A percentile compares a stretch with the other conserved stretches of the same genome.
phyloP scores from a whole-genome alignment of 1,284 basidiomycete genomes.

The Malassezia brasiliensis region DNA sequence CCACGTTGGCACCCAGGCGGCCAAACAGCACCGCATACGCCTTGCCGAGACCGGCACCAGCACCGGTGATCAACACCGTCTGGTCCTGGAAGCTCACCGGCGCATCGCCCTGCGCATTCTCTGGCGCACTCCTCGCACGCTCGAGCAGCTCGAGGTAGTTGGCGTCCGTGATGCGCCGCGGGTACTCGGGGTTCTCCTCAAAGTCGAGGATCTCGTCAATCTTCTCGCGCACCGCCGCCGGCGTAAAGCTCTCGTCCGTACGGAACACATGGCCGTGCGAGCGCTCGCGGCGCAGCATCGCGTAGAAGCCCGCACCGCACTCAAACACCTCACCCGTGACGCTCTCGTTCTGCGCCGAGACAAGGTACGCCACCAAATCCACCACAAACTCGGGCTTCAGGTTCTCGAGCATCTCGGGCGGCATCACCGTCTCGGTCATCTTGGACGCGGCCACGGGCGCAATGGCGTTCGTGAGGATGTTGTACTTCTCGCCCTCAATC shows the following conservation, averaged over 20 bases:
- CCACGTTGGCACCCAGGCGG: conserved; percentile 83
- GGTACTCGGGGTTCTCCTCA: conserved; percentile 61
- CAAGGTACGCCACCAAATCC: conserved; percentile 57
- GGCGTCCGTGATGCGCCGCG: conserved; percentile 59
- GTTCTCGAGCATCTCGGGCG: conserved; percentile 87
- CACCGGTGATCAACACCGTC: conserved; percentile 85
- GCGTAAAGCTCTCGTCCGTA: conserved; percentile 81
- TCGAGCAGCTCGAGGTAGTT: conserved; percentile 58
- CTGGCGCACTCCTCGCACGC: conserved; percentile 58
- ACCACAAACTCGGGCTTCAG: conserved; percentile 89
- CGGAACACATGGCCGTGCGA: conserved; percentile 77
- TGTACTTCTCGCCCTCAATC: conserved; percentile 78
- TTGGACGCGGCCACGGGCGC: conserved; percentile 87
- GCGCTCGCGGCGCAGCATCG: conserved; percentile 87
- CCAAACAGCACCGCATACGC: conserved; percentile 85
- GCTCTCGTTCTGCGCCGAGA: conserved; percentile 50
- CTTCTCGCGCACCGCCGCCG: conserved; percentile 60
- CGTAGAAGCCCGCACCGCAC: conserved; percentile 83
- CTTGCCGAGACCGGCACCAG: conserved; percentile 60
- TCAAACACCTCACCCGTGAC: conserved; percentile 83
- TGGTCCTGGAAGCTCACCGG: conserved; percentile 74
- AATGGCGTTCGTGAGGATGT: conserved; percentile 76
- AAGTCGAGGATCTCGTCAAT: conserved; percentile 67
- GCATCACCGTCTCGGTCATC: conserved; percentile 92
- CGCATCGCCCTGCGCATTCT: conserved; percentile 62